A percentile compares a stretch with the other conserved stretches of the same genome.
These are phyloP conservation scores for Pseudogymnoascus pannorum DNA, from an alignment of 2,329 filamentous ascomycete species.

Conservation along the genomic window DNA sequence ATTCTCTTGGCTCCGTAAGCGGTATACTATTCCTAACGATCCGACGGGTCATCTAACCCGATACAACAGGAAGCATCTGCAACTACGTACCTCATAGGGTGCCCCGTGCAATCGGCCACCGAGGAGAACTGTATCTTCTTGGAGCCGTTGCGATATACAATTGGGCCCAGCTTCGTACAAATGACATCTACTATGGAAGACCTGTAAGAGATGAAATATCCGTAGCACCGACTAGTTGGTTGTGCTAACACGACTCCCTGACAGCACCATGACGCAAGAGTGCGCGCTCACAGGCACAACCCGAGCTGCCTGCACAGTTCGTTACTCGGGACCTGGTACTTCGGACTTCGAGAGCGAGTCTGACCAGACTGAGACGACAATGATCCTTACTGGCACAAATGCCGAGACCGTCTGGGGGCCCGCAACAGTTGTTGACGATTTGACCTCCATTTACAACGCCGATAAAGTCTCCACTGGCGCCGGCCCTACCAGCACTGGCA, in stretches of 20 bases:
- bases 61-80: background rate
- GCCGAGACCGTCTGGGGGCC: background rate
- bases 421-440: background rate
- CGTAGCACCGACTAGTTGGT: background rate
- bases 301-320: background rate
- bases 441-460: background rate
- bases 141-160: background rate
- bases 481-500: background rate
- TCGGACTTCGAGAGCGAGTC: background rate
- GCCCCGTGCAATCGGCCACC: background rate
- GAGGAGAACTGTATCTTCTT: background rate
- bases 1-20: background rate
- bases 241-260: background rate
- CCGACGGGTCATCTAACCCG: background rate
- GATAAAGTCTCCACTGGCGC: background rate
- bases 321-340: background rate
- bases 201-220: slow-evolving; percentile 3
- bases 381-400: background rate
- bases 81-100: background rate
- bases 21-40: background rate
- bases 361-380: background rate
- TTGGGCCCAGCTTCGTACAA: background rate
- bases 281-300: background rate
- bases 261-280: background rate
- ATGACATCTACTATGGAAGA: background rate